phyloP scores from a whole-genome alignment of 2,329 filamentous ascomycete species.

The Epicoccum sorghinum region DNA sequence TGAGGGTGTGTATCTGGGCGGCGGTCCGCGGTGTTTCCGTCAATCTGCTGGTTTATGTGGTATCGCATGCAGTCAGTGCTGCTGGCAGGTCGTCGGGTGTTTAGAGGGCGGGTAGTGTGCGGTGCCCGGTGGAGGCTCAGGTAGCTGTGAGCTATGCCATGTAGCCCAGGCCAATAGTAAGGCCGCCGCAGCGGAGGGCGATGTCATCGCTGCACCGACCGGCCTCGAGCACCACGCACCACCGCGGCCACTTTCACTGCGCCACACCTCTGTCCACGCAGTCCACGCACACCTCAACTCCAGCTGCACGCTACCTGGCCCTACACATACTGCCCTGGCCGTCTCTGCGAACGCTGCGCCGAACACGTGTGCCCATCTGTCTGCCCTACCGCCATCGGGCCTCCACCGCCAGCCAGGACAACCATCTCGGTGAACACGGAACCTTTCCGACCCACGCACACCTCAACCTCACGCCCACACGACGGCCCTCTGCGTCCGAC shows the following conservation, averaged over 20 bases:
- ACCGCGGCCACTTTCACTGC: too few relatives aligned
- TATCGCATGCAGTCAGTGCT: background rate
- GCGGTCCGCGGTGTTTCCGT: background rate
- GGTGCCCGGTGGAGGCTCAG: background rate
- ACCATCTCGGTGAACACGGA: slow-evolving; percentile 1
- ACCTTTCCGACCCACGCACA: slow-evolving; percentile 15
- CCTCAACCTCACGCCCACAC: slow-evolving; percentile 3
- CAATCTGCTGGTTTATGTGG: background rate
- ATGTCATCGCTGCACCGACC: too few relatives aligned
- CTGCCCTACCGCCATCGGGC: slow-evolving; percentile 3
- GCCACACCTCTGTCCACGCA: too few relatives aligned
- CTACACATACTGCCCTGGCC: background rate
- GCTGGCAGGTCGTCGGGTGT: background rate
- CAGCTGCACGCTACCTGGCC: slow-evolving; percentile 2
- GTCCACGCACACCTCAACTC: too few relatives aligned
- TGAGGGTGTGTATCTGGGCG: background rate
- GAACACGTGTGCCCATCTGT: background rate
- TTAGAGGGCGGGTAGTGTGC: background rate
- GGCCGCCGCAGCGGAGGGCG: too few relatives aligned
- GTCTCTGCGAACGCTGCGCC: background rate
- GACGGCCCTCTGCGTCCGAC: slow-evolving; percentile 16
- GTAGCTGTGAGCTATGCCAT: background rate
- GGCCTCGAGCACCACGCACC: too few relatives aligned
- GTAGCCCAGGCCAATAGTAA: too few relatives aligned
- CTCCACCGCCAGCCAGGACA: slow-evolving; percentile 2